These are phyloP conservation scores for Monilinia aucupariae DNA, from an alignment of 2,329 filamentous ascomycete species.

Conservation along the genomic window DNA sequence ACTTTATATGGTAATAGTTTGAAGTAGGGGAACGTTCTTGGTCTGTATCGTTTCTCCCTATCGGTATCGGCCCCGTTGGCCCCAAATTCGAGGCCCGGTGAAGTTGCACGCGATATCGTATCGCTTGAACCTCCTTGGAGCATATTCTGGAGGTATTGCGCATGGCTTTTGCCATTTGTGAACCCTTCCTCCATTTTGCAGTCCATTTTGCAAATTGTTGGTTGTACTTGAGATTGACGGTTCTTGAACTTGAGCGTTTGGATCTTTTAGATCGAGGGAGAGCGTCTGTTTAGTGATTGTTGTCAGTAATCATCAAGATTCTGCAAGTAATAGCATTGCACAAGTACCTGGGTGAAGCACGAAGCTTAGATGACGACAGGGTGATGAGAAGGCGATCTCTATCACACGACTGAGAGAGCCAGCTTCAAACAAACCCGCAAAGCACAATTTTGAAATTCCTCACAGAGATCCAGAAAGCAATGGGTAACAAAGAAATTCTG, in stretches of 20 bases:
- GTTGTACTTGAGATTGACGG: slow-evolving; percentile 7
- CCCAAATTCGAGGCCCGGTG: slow-evolving; percentile 62
- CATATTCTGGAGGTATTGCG: slow-evolving; percentile 29
- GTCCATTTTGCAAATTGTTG: slow-evolving; percentile 27
- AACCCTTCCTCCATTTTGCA: slow-evolving; percentile 31
- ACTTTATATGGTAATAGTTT: slow-evolving; percentile 82
- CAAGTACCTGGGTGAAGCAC: slow-evolving; percentile 11
- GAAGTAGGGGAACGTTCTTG: slow-evolving; percentile 90
- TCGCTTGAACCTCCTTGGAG: slow-evolving; percentile 42
- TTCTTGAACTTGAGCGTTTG: slow-evolving; percentile 5
- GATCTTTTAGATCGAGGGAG: background rate
- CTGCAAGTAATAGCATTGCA: background rate
- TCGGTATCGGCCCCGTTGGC: slow-evolving; percentile 46
- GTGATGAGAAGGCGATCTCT: slow-evolving; percentile 8
- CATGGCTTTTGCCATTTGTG: slow-evolving; percentile 31
- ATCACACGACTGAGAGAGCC: background rate
- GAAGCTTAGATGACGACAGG: slow-evolving; percentile 3
- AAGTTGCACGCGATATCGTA: slow-evolving; percentile 78
- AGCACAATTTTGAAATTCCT: background rate
- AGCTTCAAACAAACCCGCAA: slow-evolving; percentile 4
- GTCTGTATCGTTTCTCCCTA: slow-evolving; percentile 62
- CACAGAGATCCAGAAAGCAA: slow-evolving; percentile 6
- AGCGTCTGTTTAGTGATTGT: background rate
- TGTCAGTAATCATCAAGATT: background rate
- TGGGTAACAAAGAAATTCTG: background rate